These are phyloP conservation scores for Pinus taeda DNA, from an alignment of 75 land plant species.

Conservation along the genomic window DNA sequence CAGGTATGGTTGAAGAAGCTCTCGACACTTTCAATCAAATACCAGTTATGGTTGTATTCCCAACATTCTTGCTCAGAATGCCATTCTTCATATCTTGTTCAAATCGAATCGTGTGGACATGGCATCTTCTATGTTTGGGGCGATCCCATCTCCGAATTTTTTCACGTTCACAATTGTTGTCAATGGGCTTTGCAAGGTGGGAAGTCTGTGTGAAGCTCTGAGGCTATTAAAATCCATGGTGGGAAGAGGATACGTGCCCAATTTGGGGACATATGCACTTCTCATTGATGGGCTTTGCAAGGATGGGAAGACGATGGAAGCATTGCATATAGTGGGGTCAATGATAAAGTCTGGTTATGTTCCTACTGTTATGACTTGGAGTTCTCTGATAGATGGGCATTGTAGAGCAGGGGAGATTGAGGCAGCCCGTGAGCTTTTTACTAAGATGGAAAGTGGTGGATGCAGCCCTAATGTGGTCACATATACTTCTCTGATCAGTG, in stretches of 20 bases:
- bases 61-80: conserved; percentile 31
- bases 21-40: conserved; percentile 36
- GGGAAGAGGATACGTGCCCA: conserved; percentile 26
- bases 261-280: conserved; percentile 15
- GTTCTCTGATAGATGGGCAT: conserved; percentile 26
- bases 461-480: conserved; percentile 43
- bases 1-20: conserved; percentile 27
- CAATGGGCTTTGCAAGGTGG: conserved; percentile 26
- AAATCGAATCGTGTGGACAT: conserved; percentile 13
- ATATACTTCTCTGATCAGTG: conserved; percentile 47
- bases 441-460: conserved; percentile 35
- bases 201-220: conserved; percentile 17
- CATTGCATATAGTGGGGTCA: conserved; percentile 30
- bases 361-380: conserved; percentile 32
- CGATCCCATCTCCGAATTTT: conserved; percentile 27
- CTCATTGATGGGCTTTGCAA: conserved; percentile 37
- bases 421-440: conserved; percentile 18
- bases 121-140: conserved; percentile 19
- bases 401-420: conserved; percentile 15
- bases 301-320: conserved; percentile 17
- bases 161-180: conserved; percentile 36
- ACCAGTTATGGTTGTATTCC: conserved; percentile 24
- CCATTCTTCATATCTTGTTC: conserved; percentile 39
- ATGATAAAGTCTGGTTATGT: conserved; percentile 26
- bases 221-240: conserved; percentile 27